A percentile compares a stretch with the other conserved stretches of the same genome.
Conservation (phyloP, 192 early-diverging fungal species). For the Entomortierella lignicola region DNA sequence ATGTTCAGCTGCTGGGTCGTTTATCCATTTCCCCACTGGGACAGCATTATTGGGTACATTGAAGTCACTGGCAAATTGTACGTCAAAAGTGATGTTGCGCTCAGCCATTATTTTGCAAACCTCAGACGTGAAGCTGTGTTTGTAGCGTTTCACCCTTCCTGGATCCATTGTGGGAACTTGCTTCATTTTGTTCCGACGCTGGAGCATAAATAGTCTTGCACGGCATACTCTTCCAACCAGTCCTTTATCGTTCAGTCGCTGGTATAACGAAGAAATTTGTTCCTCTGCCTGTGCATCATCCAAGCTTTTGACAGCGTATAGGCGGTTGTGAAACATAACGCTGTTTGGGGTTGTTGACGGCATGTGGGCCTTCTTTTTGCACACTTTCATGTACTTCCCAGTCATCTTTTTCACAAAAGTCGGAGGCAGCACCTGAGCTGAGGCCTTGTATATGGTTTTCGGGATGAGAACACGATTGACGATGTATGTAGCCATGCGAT, state of each 20-base stretch:
- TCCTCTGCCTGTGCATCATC: slow-evolving; percentile 27
- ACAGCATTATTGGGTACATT: too few species aligned
- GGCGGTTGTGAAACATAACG: slow-evolving; percentile 11
- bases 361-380: slow-evolving; percentile 7
- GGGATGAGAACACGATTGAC: slow-evolving; percentile 18
- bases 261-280: slow-evolving; percentile 8
- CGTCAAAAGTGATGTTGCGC: too few species aligned
- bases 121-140: neutral
- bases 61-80: too few species aligned
- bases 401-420: neutral
- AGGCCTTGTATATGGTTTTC: neutral
- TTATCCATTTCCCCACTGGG: too few species aligned
- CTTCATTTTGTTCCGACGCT: too few species aligned
- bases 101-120: too few species aligned
- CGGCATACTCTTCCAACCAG: neutral
- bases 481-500: slow-evolving; percentile 10
- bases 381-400: slow-evolving; percentile 19
- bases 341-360: slow-evolving; percentile 25
- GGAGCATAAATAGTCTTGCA: too few species aligned
- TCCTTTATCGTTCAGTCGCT: slow-evolving; percentile 20
- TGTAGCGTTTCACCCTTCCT: neutral
- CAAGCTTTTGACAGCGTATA: slow-evolving; percentile 3
- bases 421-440: neutral
- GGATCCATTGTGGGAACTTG: too few species aligned
- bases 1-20: too few species aligned